These are phyloP conservation scores for Spergularia bocconei DNA, from an alignment of 148 eudicot genomes.

Conservation along the genomic window DNA sequence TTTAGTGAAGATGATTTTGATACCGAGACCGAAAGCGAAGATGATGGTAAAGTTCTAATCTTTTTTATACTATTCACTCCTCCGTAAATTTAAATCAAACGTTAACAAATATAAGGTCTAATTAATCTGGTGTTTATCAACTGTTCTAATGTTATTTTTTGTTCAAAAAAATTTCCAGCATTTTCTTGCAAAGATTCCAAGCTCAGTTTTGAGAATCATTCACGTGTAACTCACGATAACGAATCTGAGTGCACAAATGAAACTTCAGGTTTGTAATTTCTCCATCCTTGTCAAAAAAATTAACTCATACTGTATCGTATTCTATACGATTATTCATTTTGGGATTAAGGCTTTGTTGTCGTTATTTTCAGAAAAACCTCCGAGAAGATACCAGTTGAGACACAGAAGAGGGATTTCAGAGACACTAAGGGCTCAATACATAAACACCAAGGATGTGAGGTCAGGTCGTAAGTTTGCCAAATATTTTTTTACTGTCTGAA, in stretches of 20 bases:
- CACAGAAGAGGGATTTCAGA: constrained; percentile 87
- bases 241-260: constrained; percentile 37
- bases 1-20: constrained; percentile 94
- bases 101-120: too few relatives aligned
- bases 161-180: constrained; percentile 30
- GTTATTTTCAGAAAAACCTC: constrained; percentile 28
- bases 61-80: too few relatives aligned
- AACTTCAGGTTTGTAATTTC: constrained; percentile 36
- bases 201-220: constrained; percentile 31
- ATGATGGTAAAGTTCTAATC: constrained; percentile 53
- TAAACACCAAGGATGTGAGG: constrained; percentile 83
- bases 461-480: constrained; percentile 38
- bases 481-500: constrained; percentile 1
- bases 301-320: not conserved
- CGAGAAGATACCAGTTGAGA: constrained; percentile 29
- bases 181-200: constrained; percentile 44
- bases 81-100: too few relatives aligned
- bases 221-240: constrained; percentile 25
- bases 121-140: not conserved
- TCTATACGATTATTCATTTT: not conserved
- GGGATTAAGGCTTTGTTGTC: not conserved
- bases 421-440: constrained; percentile 62
- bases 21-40: constrained; percentile 83
- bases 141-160: constrained; percentile 9
- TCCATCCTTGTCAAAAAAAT: too few relatives aligned